Conservation (phyloP, 2,329 filamentous ascomycete species). For the Aspergillus quadricinctus region DNA sequence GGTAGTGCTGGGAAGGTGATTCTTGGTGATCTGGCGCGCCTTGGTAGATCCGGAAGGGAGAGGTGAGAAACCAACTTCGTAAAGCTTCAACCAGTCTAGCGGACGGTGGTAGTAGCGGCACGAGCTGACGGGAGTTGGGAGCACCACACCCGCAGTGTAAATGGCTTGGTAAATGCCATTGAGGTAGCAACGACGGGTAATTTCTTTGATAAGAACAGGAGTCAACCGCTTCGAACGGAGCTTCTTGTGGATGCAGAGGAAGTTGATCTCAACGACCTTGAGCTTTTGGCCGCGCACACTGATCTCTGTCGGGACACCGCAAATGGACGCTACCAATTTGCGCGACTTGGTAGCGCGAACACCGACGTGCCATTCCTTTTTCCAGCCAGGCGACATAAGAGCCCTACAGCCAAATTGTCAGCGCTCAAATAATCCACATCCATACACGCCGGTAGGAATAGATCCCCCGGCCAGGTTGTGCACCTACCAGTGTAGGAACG, state of each 20-base stretch:
- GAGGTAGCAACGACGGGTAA: conserved; percentile 86
- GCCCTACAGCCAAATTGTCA: conserved; percentile 56
- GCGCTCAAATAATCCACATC: neutral
- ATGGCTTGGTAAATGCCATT: conserved; percentile 89
- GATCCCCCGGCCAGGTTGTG: neutral
- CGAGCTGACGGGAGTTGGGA: conserved; percentile 87
- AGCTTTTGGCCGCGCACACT: conserved; percentile 72
- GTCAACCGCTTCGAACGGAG: conserved; percentile 87
- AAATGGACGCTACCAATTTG: conserved; percentile 93
- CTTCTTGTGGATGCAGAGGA: conserved; percentile 97
- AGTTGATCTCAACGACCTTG: conserved; percentile 89
- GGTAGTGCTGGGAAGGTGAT: conserved; percentile 72
- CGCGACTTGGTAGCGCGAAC: conserved; percentile 78
- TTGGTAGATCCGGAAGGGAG: conserved; percentile 80
- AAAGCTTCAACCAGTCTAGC: conserved; percentile 92
- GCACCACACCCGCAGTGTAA: conserved; percentile 86
- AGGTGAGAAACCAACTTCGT: conserved; percentile 90
- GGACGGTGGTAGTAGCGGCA: conserved; percentile 94
- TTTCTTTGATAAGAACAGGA: conserved; percentile 94
- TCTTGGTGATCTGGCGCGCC: conserved; percentile 78
- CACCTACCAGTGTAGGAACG: conserved; percentile 78
- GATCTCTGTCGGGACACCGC: conserved; percentile 80
- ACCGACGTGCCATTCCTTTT: conserved; percentile 89
- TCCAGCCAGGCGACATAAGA: conserved; percentile 91
- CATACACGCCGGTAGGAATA: neutral